Evolutionary conservation across 768 basidiomycete genomes (phyloP).

Genomic region (Mrakia frigida): DNA sequence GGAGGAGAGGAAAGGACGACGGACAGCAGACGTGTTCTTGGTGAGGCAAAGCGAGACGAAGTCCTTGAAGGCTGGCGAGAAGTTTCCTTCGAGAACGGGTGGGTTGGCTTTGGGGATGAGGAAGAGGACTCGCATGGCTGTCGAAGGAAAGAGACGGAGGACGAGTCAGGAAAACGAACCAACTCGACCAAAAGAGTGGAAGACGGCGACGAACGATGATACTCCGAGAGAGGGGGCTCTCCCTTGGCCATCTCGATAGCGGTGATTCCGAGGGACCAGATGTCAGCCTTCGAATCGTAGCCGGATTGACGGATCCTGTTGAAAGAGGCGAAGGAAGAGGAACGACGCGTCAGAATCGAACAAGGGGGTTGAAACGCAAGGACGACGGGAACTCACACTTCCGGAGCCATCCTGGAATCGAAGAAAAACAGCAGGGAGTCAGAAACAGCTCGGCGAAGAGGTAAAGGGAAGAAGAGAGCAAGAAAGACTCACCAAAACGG

Average conservation of each 20-base stretch:
- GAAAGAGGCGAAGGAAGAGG: not conserved
- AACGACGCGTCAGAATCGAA: not conserved
- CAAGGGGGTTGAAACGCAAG: not conserved
- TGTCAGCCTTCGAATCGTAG: conserved; percentile 91
- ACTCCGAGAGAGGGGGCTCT: conserved; percentile 91
- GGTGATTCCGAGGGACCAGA: conserved; percentile 97
- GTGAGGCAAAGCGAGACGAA: conserved; percentile 85
- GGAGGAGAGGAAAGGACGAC: not conserved
- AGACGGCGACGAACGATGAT: conserved; percentile 60
- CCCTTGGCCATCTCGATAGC: conserved; percentile 98
- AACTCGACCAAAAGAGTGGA: not conserved
- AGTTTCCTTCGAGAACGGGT: conserved; percentile 79
- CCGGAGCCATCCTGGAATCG: conserved; percentile 60
- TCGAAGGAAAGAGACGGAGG: not conserved
- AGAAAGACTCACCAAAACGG: conserved; percentile 35
- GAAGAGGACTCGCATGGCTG: conserved; percentile 85
- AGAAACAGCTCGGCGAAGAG: not conserved
- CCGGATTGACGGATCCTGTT: conserved; percentile 80
- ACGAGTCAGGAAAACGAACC: not conserved
- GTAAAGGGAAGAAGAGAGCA: no score
- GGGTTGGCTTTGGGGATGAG: conserved; percentile 95
- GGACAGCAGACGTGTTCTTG: conserved; percentile 55
- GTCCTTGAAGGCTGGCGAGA: conserved; percentile 82
- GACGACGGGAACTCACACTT: conserved; percentile 53
- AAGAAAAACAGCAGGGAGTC: no score